These are phyloP conservation scores for Penicillium robsamsonii DNA, from an alignment of 495 filamentous ascomycete genomes.

Conservation along the genomic window DNA sequence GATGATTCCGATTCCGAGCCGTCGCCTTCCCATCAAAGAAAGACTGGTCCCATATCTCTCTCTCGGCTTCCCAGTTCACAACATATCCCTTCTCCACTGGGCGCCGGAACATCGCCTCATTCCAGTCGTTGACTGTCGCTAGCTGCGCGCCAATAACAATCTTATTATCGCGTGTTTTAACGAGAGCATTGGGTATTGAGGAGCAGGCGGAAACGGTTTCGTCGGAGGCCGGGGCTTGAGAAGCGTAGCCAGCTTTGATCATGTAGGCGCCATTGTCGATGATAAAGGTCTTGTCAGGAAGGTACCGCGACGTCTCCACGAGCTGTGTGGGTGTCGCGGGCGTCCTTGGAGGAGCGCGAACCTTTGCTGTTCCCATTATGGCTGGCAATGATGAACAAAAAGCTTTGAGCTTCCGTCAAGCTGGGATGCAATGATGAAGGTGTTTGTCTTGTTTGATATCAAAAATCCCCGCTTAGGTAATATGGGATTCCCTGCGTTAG, in stretches of 20 bases:
- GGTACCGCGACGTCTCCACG: constrained; percentile 19
- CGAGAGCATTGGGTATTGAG: constrained; percentile 83
- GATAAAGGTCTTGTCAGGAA: constrained; percentile 71
- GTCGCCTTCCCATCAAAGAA: constrained; percentile 74
- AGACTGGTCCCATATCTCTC: constrained; percentile 90
- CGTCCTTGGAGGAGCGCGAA: constrained; percentile 27
- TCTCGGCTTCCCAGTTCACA: constrained; percentile 95
- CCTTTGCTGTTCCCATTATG: constrained; percentile 39
- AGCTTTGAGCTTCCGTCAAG: not conserved
- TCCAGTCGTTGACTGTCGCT: constrained; percentile 78
- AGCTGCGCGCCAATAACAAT: constrained; percentile 78
- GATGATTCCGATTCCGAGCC: constrained; percentile 40
- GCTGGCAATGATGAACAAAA: constrained; percentile 4
- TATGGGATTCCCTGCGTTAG: not conserved
- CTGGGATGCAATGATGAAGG: constrained; percentile 11
- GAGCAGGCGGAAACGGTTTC: constrained; percentile 54
- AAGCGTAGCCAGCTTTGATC: constrained; percentile 86
- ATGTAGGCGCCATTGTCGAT: constrained; percentile 93
- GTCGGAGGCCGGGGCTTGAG: constrained; percentile 33
- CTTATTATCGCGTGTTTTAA: constrained; percentile 73
- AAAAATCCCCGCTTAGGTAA: constrained; percentile 4
- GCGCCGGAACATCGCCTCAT: constrained; percentile 80
- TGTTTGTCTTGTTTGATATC: constrained; percentile 27
- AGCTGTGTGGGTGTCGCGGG: constrained; percentile 17
- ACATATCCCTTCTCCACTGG: constrained; percentile 95